A percentile compares a stretch with the other conserved stretches of the same genome.
phyloP scores from a whole-genome alignment of 1,139 yeast species.

The Candida smagusa region DNA sequence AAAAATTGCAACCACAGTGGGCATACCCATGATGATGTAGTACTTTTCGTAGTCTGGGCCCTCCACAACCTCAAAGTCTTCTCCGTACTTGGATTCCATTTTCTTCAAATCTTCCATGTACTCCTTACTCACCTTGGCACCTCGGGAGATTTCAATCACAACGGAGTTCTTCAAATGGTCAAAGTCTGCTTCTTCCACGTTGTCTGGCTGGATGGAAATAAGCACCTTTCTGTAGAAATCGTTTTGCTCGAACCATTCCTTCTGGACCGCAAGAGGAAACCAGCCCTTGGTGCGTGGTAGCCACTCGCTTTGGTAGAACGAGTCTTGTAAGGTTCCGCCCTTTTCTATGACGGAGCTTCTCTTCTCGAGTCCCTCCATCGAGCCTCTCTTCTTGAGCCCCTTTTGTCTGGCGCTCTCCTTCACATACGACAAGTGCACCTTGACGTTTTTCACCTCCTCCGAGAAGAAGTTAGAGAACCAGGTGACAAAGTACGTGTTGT shows the following conservation, averaged over 20 bases:
- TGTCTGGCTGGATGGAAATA: conserved; percentile 71
- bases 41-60: conserved; percentile 64
- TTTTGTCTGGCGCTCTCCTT: conserved; percentile 52
- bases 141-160: conserved; percentile 52
- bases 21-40: conserved; percentile 62
- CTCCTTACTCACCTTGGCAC: conserved; percentile 59
- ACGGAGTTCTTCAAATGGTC: conserved; percentile 50
- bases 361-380: conserved; percentile 12
- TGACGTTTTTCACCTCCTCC: conserved; percentile 53
- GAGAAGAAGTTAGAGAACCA: conserved; percentile 71
- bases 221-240: conserved; percentile 49
- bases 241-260: conserved; percentile 53
- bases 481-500: conserved; percentile 65
- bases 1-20: conserved; percentile 64
- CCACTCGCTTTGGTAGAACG: conserved; percentile 76
- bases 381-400: conserved; percentile 41
- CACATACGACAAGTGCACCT: conserved; percentile 63
- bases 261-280: conserved; percentile 55
- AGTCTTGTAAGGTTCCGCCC: conserved; percentile 36
- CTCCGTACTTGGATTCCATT: conserved; percentile 34
- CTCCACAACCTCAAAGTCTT: conserved; percentile 53
- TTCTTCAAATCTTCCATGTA: conserved; percentile 51
- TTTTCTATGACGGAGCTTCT: conserved; percentile 36
- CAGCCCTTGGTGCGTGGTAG: conserved; percentile 60
- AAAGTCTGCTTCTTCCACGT: conserved; percentile 62